A percentile compares a stretch with the other conserved stretches of the same genome.
phyloP scores from a whole-genome alignment of 768 basidiomycete genomes.

The Lactifluus echinatus region DNA sequence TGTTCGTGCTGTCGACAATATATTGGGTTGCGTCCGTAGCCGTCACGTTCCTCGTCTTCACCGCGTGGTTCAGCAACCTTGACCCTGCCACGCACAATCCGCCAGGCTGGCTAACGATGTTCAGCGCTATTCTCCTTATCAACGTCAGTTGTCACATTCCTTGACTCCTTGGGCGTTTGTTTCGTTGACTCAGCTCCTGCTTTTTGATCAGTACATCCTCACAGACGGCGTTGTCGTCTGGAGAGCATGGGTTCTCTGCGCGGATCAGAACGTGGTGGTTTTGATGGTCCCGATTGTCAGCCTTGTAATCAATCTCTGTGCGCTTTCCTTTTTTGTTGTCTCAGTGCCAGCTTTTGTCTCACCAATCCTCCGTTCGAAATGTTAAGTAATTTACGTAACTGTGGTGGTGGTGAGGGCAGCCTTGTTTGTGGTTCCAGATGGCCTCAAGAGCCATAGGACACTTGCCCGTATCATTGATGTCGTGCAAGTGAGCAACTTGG shows the following conservation, averaged over 20 bases:
- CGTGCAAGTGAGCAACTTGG: not conserved
- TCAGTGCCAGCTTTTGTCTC: not conserved
- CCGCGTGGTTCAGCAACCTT: not conserved
- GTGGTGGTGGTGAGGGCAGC: not conserved
- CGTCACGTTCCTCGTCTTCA: not conserved
- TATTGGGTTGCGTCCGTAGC: not conserved
- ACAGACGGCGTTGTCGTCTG: constrained; percentile 13
- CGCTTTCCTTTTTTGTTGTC: not conserved
- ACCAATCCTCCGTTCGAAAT: not conserved
- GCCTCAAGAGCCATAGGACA: too few relatives aligned
- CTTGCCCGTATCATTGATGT: not conserved
- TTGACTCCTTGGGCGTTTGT: too few relatives aligned
- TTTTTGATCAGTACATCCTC: not conserved
- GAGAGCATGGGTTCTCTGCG: constrained; percentile 7
- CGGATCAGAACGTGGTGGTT: not conserved
- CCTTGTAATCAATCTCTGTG: not conserved
- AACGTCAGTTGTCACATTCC: not conserved
- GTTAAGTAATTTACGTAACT: not conserved
- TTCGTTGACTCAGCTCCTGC: not conserved
- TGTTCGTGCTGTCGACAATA: constrained; percentile 2
- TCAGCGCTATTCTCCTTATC: not conserved
- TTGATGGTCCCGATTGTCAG: not conserved
- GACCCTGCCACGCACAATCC: not conserved
- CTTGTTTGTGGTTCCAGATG: not conserved
- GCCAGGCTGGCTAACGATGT: not conserved